Evolutionary conservation across 2,329 filamentous ascomycete genomes (phyloP).

Genomic region (Aspergillus unguis): DNA sequence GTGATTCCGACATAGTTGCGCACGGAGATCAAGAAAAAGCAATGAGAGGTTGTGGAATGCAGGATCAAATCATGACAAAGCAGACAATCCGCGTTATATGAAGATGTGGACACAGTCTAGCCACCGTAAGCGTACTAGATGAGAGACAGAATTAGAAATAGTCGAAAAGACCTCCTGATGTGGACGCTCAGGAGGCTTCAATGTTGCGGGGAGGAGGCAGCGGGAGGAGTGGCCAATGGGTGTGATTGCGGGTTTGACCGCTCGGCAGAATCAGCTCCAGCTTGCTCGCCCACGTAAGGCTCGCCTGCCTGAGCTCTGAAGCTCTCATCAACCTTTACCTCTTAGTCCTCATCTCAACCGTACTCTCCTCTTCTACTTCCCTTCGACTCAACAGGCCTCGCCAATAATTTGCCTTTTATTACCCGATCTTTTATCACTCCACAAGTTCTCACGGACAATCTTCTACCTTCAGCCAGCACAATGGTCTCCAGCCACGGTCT

Average conservation of each 20-base stretch:
- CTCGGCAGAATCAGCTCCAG: slow-evolving; percentile 21
- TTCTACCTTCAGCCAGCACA: slow-evolving; percentile 16
- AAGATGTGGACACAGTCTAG: background rate
- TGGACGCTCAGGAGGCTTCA: slow-evolving; percentile 17
- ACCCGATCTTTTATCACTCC: background rate
- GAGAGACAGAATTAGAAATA: background rate
- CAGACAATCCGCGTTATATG: too few species aligned
- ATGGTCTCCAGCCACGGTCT: slow-evolving; percentile 40
- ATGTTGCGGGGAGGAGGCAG: slow-evolving; percentile 16
- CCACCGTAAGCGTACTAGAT: background rate
- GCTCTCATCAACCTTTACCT: slow-evolving; percentile 17
- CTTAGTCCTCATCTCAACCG: slow-evolving; percentile 13
- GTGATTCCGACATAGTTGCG: slow-evolving; percentile 39
- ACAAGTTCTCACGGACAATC: background rate
- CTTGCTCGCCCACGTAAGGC: slow-evolving; percentile 23
- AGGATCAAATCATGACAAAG: background rate
- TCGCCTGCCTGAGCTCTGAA: slow-evolving; percentile 30
- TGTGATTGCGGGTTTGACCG: slow-evolving; percentile 12
- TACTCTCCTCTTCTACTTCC: background rate
- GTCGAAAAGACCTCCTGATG: background rate
- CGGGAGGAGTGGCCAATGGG: slow-evolving; percentile 14
- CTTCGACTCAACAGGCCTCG: background rate
- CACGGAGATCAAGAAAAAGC: slow-evolving; percentile 8
- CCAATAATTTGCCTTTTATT: too few species aligned
- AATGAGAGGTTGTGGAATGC: background rate